Conservation (phyloP, 2,329 filamentous ascomycete species). For the Colletotrichum caudatum region DNA sequence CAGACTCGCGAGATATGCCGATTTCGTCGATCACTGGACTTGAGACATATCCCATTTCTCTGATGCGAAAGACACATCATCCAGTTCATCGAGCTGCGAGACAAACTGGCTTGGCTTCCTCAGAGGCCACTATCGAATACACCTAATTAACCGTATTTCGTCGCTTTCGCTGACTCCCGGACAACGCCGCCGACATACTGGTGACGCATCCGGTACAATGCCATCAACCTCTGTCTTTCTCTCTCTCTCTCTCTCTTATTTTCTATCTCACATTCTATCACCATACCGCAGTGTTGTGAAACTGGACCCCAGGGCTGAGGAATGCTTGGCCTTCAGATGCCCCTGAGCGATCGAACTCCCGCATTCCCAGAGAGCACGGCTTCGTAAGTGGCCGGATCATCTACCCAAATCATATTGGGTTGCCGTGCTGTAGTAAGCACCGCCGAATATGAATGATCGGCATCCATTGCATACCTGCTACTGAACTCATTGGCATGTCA, state of each 20-base stretch:
- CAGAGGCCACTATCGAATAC: background rate
- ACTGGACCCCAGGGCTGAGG: background rate
- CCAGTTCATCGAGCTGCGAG: background rate
- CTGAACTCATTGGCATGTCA: slow-evolving; percentile 13
- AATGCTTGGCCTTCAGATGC: background rate
- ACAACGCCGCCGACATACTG: background rate
- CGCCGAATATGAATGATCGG: slow-evolving; percentile 3
- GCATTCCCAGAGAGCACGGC: slow-evolving; percentile 10
- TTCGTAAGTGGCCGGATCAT: slow-evolving; percentile 12
- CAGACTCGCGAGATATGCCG: background rate
- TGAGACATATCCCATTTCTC: slow-evolving; percentile 1
- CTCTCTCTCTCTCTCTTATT: background rate
- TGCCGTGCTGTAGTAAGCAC: background rate
- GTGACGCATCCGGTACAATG: background rate
- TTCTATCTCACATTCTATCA: background rate
- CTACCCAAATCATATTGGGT: background rate
- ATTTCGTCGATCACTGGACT: slow-evolving; percentile 6
- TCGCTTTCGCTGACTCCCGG: background rate
- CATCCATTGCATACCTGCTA: background rate
- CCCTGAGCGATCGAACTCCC: slow-evolving; percentile 1
- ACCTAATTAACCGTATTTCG: slow-evolving; percentile 1
- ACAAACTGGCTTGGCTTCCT: slow-evolving; percentile 4
- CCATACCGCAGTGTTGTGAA: background rate
- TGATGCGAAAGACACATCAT: slow-evolving; percentile 16
- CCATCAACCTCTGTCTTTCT: no score